Conservation (phyloP, 1,139 yeast species). For the Suzukiozyma palmioleophila region DNA sequence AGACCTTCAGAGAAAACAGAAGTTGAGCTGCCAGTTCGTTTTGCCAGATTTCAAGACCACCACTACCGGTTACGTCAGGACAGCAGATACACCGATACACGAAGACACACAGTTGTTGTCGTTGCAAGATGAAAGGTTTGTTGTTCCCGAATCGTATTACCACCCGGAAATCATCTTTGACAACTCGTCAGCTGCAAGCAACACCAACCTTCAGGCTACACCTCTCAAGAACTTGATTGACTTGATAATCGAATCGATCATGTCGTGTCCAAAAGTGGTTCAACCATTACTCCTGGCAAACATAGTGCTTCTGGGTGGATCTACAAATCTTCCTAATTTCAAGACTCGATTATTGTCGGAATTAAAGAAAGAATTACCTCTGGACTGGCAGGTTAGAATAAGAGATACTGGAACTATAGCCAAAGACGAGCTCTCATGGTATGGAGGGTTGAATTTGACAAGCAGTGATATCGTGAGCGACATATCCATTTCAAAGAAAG, state of each 20-base stretch:
- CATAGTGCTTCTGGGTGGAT: conserved; percentile 80
- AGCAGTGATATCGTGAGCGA: conserved; percentile 47
- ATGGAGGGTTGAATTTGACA: conserved; percentile 48
- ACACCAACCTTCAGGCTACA: conserved; percentile 38
- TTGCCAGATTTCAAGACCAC: conserved; percentile 86
- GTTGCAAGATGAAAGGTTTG: conserved; percentile 78
- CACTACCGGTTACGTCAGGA: conserved; percentile 56
- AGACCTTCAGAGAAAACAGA: conserved; percentile 40
- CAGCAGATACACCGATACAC: conserved; percentile 11
- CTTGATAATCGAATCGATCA: conserved; percentile 66
- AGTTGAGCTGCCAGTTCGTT: conserved; percentile 56
- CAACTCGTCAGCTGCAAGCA: conserved; percentile 22
- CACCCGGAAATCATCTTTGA: conserved; percentile 70
- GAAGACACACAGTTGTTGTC: conserved; percentile 60
- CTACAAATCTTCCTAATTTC: conserved; percentile 66
- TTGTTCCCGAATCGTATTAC: conserved; percentile 81
- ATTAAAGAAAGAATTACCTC: conserved; percentile 62
- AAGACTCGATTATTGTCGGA: conserved; percentile 55
- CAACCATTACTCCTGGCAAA: conserved; percentile 79
- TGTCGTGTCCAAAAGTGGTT: conserved; percentile 67
- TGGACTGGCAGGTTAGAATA: conserved; percentile 60
- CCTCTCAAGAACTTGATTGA: conserved; percentile 73
- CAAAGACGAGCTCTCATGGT: conserved; percentile 33
- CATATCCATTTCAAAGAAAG: conserved; percentile 66
- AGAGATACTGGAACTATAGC: conserved; percentile 15